phyloP scores from a whole-genome alignment of 768 basidiomycete species.

The Auricularia cornea region DNA sequence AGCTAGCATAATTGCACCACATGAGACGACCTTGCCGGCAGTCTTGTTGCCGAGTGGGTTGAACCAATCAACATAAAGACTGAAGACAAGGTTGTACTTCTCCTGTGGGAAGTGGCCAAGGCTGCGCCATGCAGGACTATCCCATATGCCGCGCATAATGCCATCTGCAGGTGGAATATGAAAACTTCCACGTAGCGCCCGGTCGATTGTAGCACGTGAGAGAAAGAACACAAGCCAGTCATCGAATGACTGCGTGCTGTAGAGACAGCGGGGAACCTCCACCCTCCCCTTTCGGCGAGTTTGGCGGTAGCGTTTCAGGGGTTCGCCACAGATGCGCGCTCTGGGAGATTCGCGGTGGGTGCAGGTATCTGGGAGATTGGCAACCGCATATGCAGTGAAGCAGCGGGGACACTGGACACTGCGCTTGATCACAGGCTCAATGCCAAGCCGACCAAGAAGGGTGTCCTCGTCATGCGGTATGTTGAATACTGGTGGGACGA shows the following conservation, averaged over 20 bases:
- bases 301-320: not conserved
- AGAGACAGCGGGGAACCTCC: not conserved
- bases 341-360: not conserved
- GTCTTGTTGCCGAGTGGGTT: too few species aligned
- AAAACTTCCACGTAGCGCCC: not conserved
- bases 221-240: not conserved
- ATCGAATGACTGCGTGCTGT: not conserved
- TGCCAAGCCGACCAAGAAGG: not conserved
- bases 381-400: not conserved
- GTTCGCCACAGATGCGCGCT: not conserved
- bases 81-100: constrained; percentile 12
- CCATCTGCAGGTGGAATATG: not conserved
- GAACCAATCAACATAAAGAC: constrained; percentile 28
- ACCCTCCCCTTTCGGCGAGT: not conserved
- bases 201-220: not conserved
- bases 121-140: not conserved
- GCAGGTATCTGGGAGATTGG: not conserved
- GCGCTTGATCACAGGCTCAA: not conserved
- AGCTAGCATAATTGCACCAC: constrained; percentile 24
- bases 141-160: not conserved
- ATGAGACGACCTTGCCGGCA: too few species aligned
- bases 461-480: not conserved
- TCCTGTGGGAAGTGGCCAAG: not conserved
- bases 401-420: not conserved
- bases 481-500: not conserved